Percentiles rank a stretch among this genome's conserved stretches.
Conservation (phyloP, 2,329 filamentous ascomycete species). For the Diaporthe ampelina region DNA sequence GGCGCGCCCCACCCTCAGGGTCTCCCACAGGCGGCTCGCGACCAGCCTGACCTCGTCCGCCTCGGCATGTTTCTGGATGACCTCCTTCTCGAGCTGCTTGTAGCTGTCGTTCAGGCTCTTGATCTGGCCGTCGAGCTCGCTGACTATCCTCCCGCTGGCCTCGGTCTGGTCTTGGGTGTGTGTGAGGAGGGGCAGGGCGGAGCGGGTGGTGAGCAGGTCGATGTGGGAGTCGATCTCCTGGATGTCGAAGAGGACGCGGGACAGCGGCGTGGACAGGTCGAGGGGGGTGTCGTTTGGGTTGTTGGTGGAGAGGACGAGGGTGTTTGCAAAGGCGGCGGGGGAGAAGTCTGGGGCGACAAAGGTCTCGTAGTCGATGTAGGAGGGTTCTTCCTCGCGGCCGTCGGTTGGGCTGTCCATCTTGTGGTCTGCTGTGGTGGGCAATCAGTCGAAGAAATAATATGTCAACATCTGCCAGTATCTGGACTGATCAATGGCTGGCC, state of each 20-base stretch:
- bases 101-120: slow-evolving; percentile 87
- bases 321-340: slow-evolving; percentile 86
- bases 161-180: slow-evolving; percentile 82
- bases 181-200: slow-evolving; percentile 83
- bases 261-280: slow-evolving; percentile 94
- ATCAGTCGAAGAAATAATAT: no score
- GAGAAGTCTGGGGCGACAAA: slow-evolving; percentile 89
- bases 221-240: slow-evolving; percentile 98
- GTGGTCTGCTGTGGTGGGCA: neutral
- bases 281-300: slow-evolving; percentile 90
- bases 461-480: neutral
- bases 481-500: neutral
- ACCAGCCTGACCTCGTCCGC: slow-evolving; percentile 86
- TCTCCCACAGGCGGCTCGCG: slow-evolving; percentile 84
- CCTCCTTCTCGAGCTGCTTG: slow-evolving; percentile 86
- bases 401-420: slow-evolving; percentile 49
- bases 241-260: slow-evolving; percentile 93
- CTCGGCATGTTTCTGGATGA: slow-evolving; percentile 85
- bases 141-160: slow-evolving; percentile 79
- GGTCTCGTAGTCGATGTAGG: slow-evolving; percentile 96
- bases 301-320: slow-evolving; percentile 89
- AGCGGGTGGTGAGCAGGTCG: slow-evolving; percentile 87
- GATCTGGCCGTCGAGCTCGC: slow-evolving; percentile 85
- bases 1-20: slow-evolving; percentile 80
- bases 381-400: slow-evolving; percentile 70